phyloP scores from a whole-genome alignment of 495 filamentous ascomycete species.

The Neurospora africana region DNA sequence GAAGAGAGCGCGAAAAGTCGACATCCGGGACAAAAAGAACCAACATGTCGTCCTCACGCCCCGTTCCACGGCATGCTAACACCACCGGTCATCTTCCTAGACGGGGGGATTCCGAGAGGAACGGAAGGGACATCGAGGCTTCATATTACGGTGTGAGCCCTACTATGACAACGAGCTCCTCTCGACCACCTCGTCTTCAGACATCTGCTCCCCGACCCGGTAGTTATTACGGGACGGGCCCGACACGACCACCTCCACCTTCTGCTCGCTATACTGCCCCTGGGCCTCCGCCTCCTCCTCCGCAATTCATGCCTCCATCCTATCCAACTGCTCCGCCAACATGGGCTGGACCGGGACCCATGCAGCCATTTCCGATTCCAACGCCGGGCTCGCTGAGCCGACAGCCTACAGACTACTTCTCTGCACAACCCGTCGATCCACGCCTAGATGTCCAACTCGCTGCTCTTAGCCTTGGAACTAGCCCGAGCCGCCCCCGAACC shows the following conservation, averaged over 20 bases:
- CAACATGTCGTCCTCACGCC: conserved; percentile 18
- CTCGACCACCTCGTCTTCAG: conserved; percentile 28
- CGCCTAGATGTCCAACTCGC: conserved; percentile 21
- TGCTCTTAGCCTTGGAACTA: conserved; percentile 11
- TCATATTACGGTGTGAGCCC: conserved; percentile 30
- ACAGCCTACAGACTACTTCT: conserved; percentile 19
- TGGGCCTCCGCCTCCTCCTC: conserved; percentile 3
- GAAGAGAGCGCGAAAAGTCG: conserved; percentile 23
- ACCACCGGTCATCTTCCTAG: conserved; percentile 13
- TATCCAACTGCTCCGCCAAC: conserved; percentile 16
- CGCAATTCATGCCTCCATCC: conserved; percentile 20
- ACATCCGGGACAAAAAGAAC: conserved; percentile 14
- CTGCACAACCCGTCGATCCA: conserved; percentile 19
- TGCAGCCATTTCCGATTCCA: conserved; percentile 6
- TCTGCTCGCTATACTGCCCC: neutral
- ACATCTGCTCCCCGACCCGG: conserved; percentile 19
- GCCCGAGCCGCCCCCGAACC: conserved; percentile 30
- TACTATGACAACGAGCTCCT: conserved; percentile 19
- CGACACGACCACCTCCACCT: conserved; percentile 17
- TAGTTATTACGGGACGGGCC: conserved; percentile 27
- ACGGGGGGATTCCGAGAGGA: neutral
- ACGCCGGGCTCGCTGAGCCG: conserved; percentile 12
- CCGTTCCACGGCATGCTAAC: conserved; percentile 19
- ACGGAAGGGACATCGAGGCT: conserved; percentile 20
- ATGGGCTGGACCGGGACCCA: conserved; percentile 4